These are phyloP conservation scores for Lecanicillium sp. DNA, from an alignment of 2,329 filamentous ascomycete genomes.

Conservation along the genomic window DNA sequence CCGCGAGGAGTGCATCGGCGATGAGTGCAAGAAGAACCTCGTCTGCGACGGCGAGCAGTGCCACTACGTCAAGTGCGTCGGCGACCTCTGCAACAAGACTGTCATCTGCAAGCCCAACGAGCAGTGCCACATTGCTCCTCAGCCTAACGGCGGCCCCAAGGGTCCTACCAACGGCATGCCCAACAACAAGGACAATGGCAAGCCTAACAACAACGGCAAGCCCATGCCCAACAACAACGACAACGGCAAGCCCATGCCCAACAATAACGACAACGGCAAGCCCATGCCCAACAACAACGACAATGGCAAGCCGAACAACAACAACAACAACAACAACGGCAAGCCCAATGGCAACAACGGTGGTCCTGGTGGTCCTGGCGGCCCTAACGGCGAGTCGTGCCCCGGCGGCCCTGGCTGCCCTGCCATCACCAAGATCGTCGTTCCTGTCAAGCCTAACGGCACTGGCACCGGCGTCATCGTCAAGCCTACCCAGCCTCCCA, in stretches of 20 bases:
- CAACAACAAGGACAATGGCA: not conserved
- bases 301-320: not conserved
- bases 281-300: not conserved
- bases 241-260: not conserved
- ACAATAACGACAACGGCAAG: not conserved
- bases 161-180: not conserved
- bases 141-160: constrained; percentile 4
- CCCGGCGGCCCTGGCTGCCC: constrained; percentile 1
- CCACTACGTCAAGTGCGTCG: constrained; percentile 20
- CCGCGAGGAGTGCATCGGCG: constrained; percentile 18
- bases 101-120: constrained; percentile 14
- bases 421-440: not conserved
- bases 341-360: not conserved
- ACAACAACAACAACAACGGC: not conserved
- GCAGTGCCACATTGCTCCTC: constrained; percentile 11
- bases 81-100: constrained; percentile 22
- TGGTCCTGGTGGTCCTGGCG: not conserved
- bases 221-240: not conserved
- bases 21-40: constrained; percentile 24
- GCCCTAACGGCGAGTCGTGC: not conserved
- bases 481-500: constrained; percentile 6
- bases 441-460: not conserved
- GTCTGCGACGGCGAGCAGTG: constrained; percentile 23
- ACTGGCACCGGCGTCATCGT: constrained; percentile 1
- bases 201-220: too few relatives aligned